Evolutionary conservation across 2,329 filamentous ascomycete genomes (phyloP).

Genomic region (Aspergillus thermomutatus): DNA sequence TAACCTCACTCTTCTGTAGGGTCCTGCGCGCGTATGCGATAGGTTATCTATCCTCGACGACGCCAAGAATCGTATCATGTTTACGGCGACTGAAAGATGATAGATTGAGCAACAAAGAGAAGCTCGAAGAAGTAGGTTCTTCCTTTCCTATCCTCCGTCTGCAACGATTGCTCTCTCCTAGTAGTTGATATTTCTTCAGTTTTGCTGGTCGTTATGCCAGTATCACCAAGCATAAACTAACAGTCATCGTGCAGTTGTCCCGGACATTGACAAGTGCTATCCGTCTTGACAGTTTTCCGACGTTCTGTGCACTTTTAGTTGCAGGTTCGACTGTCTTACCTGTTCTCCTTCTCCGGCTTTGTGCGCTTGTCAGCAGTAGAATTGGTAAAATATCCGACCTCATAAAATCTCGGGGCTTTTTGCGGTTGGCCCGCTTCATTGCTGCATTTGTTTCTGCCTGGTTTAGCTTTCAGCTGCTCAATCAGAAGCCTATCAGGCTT

Average conservation of each 20-base stretch:
- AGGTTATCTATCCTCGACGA: constrained; percentile 47
- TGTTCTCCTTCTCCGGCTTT: constrained; percentile 24
- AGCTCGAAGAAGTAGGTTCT: constrained; percentile 35
- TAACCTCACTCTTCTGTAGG: constrained; percentile 17
- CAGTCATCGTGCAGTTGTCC: constrained; percentile 31
- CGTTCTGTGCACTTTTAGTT: constrained; percentile 51
- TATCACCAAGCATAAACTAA: constrained; percentile 15
- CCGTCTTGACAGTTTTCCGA: constrained; percentile 48
- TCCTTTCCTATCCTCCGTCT: neutral
- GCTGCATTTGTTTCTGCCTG: constrained; percentile 49
- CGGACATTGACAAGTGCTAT: constrained; percentile 39
- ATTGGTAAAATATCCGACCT: constrained; percentile 15
- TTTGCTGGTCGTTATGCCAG: neutral
- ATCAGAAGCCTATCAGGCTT: constrained; percentile 31
- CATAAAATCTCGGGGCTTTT: constrained; percentile 13
- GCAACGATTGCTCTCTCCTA: neutral
- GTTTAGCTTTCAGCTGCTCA: constrained; percentile 48
- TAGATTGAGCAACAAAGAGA: constrained; percentile 30
- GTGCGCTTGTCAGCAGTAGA: constrained; percentile 19
- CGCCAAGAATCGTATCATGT: constrained; percentile 44
- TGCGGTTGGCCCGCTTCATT: constrained; percentile 38
- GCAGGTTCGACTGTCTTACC: constrained; percentile 51
- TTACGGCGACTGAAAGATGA: constrained; percentile 33
- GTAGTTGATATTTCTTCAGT: neutral
- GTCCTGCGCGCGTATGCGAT: constrained; percentile 47